These are phyloP conservation scores for Eragrostis tef DNA, from an alignment of 202 grass and related monocot species.

Conservation along the genomic window DNA sequence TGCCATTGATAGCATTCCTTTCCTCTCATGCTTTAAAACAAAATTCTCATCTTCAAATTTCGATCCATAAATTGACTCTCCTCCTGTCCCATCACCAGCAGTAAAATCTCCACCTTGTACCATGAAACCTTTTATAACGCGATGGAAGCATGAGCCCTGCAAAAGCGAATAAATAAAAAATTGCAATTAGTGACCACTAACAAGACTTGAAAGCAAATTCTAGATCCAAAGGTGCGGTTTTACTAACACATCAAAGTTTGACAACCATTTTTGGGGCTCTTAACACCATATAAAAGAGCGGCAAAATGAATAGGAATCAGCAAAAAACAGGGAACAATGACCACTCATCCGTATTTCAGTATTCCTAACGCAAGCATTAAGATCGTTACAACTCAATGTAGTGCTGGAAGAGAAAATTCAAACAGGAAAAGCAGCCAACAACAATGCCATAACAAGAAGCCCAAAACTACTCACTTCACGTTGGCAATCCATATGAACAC, in stretches of 20 bases:
- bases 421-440: not conserved
- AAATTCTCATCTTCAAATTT: slow-evolving; percentile 97
- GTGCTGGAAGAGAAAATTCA: not conserved
- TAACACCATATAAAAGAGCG: not conserved
- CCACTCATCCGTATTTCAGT: not conserved
- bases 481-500: not conserved
- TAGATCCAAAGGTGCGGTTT: not conserved
- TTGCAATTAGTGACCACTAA: slow-evolving; percentile 9
- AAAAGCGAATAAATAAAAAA: slow-evolving; percentile 37
- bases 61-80: slow-evolving; percentile 89
- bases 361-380: slow-evolving; percentile 1
- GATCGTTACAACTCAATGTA: not conserved
- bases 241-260: not conserved
- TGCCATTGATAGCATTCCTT: slow-evolving; percentile 98
- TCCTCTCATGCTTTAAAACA: slow-evolving; percentile 91
- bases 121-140: slow-evolving; percentile 93
- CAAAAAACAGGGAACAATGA: not conserved
- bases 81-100: slow-evolving; percentile 88
- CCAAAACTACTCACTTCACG: slow-evolving; percentile 2
- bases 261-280: not conserved
- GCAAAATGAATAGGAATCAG: not conserved
- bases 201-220: slow-evolving; percentile 13
- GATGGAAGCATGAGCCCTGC: slow-evolving; percentile 90
- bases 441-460: not conserved
- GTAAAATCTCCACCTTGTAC: slow-evolving; percentile 97